phyloP scores from a whole-genome alignment of 495 filamentous ascomycete genomes.

The Cercophora sp. region DNA sequence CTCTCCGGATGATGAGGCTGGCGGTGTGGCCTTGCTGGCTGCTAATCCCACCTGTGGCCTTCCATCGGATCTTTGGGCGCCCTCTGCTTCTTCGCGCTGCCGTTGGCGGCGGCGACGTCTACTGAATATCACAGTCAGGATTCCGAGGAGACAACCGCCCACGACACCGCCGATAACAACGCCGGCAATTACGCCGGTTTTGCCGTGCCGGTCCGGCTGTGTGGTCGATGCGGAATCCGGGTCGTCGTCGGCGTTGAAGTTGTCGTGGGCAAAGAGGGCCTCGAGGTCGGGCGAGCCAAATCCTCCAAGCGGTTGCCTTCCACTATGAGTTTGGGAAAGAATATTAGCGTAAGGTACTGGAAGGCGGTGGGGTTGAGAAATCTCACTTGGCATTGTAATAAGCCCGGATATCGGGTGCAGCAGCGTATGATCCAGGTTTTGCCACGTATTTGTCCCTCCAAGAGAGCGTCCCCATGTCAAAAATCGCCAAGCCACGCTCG shows the following conservation, averaged over 20 bases:
- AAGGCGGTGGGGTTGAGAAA: background rate
- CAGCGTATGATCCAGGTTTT: constrained; percentile 4
- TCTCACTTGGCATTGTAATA: constrained; percentile 22
- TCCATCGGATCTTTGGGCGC: too few species aligned
- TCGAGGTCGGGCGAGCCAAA: constrained; percentile 10
- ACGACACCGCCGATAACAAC: constrained; percentile 18
- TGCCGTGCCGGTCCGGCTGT: background rate
- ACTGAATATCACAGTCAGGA: background rate
- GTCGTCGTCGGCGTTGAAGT: background rate
- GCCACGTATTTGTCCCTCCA: constrained; percentile 11
- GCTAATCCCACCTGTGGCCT: too few species aligned
- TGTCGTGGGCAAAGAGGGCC: constrained; percentile 6
- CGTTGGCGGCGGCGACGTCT: constrained; percentile 1
- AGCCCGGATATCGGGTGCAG: constrained; percentile 5
- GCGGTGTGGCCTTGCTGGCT: too few species aligned
- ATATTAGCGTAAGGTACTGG: too few species aligned
- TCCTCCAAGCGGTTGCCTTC: constrained; percentile 3
- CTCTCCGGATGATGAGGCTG: too few species aligned
- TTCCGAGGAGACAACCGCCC: background rate
- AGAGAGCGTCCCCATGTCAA: constrained; percentile 15
- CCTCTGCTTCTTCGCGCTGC: background rate
- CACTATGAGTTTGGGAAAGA: background rate
- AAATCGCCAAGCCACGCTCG: constrained; percentile 17
- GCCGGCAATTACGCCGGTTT: constrained; percentile 14
- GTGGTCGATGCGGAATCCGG: background rate